phyloP scores from a whole-genome alignment of 1,284 basidiomycete genomes.

The Flammula alnicola region DNA sequence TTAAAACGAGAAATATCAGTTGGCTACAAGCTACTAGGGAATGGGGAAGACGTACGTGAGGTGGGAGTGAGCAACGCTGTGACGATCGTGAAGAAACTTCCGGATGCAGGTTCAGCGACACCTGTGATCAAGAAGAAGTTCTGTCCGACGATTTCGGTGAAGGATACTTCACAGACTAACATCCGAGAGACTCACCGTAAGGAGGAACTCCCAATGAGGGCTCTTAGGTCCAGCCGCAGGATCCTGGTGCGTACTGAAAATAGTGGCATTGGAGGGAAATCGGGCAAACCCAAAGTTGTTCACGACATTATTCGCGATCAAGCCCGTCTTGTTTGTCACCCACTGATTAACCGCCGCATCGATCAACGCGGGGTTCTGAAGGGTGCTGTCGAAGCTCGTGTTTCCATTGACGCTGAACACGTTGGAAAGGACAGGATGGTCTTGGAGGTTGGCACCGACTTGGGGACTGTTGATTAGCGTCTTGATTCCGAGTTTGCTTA shows the following conservation, averaged over 20 bases:
- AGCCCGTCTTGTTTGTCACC: constrained; percentile 27
- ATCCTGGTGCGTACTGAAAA: constrained; percentile 34
- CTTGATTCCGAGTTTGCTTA: constrained; percentile 24
- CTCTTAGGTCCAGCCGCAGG: constrained; percentile 40
- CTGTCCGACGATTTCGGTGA: not conserved
- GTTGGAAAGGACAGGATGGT: constrained; percentile 36
- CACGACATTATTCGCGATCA: constrained; percentile 20
- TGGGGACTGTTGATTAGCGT: constrained; percentile 36
- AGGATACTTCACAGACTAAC: not conserved
- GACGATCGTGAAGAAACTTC: constrained; percentile 32
- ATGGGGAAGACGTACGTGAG: constrained; percentile 40
- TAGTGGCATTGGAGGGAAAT: constrained; percentile 34
- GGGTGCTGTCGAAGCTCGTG: constrained; percentile 26
- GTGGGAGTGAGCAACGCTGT: constrained; percentile 36
- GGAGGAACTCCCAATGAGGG: constrained; percentile 34
- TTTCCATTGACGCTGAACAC: constrained; percentile 34
- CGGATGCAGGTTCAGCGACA: constrained; percentile 3
- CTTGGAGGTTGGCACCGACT: constrained; percentile 51
- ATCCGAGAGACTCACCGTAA: constrained; percentile 33
- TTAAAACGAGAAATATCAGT: no score
- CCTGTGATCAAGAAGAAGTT: constrained; percentile 12
- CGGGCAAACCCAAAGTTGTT: constrained; percentile 33
- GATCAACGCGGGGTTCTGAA: constrained; percentile 25
- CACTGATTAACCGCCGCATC: constrained; percentile 21
- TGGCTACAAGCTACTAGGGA: no score